phyloP scores from a whole-genome alignment of 2,329 filamentous ascomycete genomes.

The Phoma sp. region DNA sequence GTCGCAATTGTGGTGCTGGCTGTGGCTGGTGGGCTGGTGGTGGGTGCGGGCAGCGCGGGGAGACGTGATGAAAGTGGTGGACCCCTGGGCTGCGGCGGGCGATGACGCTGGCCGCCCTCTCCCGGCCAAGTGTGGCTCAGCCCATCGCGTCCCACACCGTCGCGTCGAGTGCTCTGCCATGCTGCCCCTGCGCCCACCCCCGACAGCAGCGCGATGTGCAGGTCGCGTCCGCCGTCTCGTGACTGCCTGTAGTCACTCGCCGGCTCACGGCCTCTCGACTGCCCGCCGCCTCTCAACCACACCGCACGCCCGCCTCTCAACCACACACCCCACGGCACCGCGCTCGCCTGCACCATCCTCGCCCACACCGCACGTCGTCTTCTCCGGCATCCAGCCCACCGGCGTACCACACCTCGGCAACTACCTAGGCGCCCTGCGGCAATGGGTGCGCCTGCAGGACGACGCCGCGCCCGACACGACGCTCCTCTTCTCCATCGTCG shows the following conservation, averaged over 20 bases:
- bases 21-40: neutral
- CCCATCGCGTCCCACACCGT: neutral
- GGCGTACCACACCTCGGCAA: conserved; percentile 94
- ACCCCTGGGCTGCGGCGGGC: neutral
- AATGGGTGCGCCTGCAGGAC: conserved; percentile 86
- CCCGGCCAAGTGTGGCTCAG: conserved; percentile 16
- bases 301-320: neutral
- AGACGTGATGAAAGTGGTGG: neutral
- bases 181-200: conserved; percentile 7
- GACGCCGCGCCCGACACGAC: conserved; percentile 63
- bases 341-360: neutral
- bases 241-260: too few species aligned
- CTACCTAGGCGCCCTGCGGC: conserved; percentile 85
- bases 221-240: too few species aligned
- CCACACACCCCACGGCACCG: neutral
- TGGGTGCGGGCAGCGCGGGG: neutral
- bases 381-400: conserved; percentile 97
- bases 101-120: neutral
- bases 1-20: too few species aligned
- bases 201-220: conserved; percentile 8
- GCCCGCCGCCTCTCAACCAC: neutral
- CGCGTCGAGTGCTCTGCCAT: conserved; percentile 2
- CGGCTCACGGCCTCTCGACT: too few species aligned
- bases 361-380: conserved; percentile 59
- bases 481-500: conserved; percentile 86